phyloP scores from a whole-genome alignment of 2,329 filamentous ascomycete species.

The Colletotrichum noveboracense region DNA sequence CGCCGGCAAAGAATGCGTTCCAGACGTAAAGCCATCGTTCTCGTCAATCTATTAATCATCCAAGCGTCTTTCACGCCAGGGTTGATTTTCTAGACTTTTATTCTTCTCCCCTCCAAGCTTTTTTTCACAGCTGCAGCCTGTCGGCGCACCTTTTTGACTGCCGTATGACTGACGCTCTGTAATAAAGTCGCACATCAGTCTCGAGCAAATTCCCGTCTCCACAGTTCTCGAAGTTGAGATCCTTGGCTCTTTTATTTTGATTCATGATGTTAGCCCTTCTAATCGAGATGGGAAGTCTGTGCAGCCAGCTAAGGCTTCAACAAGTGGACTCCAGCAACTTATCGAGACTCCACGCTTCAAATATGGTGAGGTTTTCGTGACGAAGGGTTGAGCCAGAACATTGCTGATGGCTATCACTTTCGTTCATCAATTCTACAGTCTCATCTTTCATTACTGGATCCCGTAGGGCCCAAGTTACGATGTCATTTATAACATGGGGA shows the following conservation, averaged over 20 bases:
- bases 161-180: background rate
- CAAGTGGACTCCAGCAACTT: background rate
- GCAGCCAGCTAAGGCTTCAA: background rate
- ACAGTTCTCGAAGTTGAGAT: background rate
- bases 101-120: no score
- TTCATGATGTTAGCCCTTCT: background rate
- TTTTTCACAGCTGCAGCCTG: no score
- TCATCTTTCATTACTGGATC: background rate
- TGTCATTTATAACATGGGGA: no score
- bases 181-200: background rate
- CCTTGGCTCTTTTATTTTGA: background rate
- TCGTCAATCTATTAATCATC: background rate
- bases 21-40: background rate
- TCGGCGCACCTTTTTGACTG: no score
- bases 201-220: background rate
- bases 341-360: background rate
- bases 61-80: background rate
- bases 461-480: no score
- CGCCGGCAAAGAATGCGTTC: background rate
- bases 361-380: background rate
- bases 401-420: background rate
- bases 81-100: background rate
- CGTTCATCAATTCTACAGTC: background rate
- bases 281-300: background rate
- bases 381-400: background rate